Base-by-base conservation (phyloP, 257 asterid genomes). In the Leptodermis oblonga region DNA sequence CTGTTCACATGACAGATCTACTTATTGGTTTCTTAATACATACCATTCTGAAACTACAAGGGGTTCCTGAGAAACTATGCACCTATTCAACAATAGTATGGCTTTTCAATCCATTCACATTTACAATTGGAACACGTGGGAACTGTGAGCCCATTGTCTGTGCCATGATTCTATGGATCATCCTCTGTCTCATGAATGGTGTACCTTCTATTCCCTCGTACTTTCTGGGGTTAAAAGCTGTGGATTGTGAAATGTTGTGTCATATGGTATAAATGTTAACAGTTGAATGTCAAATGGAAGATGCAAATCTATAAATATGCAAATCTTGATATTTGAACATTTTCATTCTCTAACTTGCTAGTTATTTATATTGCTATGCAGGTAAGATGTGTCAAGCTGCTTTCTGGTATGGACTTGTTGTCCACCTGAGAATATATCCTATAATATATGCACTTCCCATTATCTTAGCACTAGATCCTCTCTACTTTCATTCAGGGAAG, bases 91-190 rank as follows among this genome's bases (percentile, higher is more conserved):
- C 87, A n/a, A 84, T 82, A 84, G 83, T 86, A 36, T 93, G 99
- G 97, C 90, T 93, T 78, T 87, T 93, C 80, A 93, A 90, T 73
- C 99, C 97, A 18, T 93, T 93, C 80, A 93, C 99, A 78, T 88
- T 93, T 83, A 90, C 97, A 9, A 89, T 93, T 69, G 99, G 99
- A 75, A 91, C 99, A 22, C 97, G 99, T 33, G 97, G 99, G 53
- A 93, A 93, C 81, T 93, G 97, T 68, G 97, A 93, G 74, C 97
- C 96, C 52, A 69, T 90, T 65, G 79, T 93, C 63, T 89, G 96
- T 75, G 89, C 96, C 83, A 82, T 93, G 81, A 83, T 93, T 71
- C 83, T 93, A 14, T 93, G 99, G 96, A 85, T 87, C 76, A 82
- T 88, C 74, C 8, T 81, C 42, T 90, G 96, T 72, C 87, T 93